Evolutionary conservation across 2,329 filamentous ascomycete genomes (phyloP), one percentile per base, ranked within the genome.

Genomic region (Penicillium griseofulvum): DNA sequence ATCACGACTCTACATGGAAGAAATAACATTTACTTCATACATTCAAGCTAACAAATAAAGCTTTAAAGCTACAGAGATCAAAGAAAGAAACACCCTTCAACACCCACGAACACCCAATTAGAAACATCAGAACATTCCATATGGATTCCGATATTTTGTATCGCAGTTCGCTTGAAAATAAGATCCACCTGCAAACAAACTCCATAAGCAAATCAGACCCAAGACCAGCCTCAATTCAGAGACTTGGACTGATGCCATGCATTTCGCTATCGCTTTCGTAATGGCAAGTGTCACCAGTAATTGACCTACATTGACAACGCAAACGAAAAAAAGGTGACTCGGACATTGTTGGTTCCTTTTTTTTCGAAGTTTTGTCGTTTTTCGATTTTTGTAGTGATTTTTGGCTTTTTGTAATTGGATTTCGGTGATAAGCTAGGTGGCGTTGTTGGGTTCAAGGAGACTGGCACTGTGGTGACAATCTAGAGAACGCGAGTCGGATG

Each of bases 401-500:
- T 41, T 12, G 29, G 12, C 24, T 47, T 14, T 37, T 28, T 39
- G n/a, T 33, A 1, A 31, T 47, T 26, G 22, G 31, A 34, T 17
- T 29, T 42, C 29, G 14, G 34, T 38, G 10, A 31, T 33, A 36
- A 31, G 37, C 19, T 44, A 55, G 11, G 52, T 55, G 14, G 54
- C 41, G 26, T 55, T 54, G 33, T 48, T 49, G 6, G 67, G 68
- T 29, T 68, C 65, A 3, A 75, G 65, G 19, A 75, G 61, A 52
- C 67, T 69, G 10, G 73, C 68, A 36, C 71, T 69, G 52, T 74
- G 73, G 52, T 68, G 71, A 11, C 76, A 66, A 56, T 78, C 75
- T 22, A 78, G 61, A 4, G 74, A 78, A 48, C 75, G 74, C 17
- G 71, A 74, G 54, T 78, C 68, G 33, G 61, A 63, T 0, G 71